phyloP scores from a whole-genome alignment of 2,329 filamentous ascomycete species.

The Aureobasidium sp. region DNA sequence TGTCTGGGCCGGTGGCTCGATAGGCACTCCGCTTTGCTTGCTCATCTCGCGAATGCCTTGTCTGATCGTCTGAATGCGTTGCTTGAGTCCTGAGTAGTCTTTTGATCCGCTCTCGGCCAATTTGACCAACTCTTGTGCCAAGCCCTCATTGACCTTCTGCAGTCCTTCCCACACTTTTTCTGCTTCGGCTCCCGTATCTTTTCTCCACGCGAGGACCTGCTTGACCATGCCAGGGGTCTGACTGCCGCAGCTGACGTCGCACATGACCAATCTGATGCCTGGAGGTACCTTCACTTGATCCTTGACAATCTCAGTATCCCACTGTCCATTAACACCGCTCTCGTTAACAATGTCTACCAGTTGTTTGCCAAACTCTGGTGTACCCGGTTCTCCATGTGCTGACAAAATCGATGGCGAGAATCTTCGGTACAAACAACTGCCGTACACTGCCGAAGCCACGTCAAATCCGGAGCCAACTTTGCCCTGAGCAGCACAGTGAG shows the following conservation, averaged over 20 bases:
- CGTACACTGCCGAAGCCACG: slow-evolving; percentile 86
- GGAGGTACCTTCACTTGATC: slow-evolving; percentile 62
- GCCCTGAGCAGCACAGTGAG: slow-evolving; percentile 92
- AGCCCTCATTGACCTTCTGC: slow-evolving; percentile 64
- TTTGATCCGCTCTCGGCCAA: slow-evolving; percentile 45
- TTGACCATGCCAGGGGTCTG: slow-evolving; percentile 96
- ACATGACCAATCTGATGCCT: slow-evolving; percentile 78
- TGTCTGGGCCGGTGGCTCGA: slow-evolving; percentile 84
- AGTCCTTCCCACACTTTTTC: slow-evolving; percentile 66
- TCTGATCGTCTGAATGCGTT: slow-evolving; percentile 46
- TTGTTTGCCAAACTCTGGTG: slow-evolving; percentile 57
- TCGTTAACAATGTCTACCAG: slow-evolving; percentile 63
- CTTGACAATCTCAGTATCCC: slow-evolving; percentile 74
- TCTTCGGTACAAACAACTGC: slow-evolving; percentile 83
- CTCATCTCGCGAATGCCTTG: slow-evolving; percentile 71
- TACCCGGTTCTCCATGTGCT: slow-evolving; percentile 58
- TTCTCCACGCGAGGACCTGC: slow-evolving; percentile 76
- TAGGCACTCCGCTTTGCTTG: slow-evolving; percentile 64
- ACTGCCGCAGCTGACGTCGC: slow-evolving; percentile 89
- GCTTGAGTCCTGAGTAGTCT: slow-evolving; percentile 47
- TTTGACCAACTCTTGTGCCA: slow-evolving; percentile 58
- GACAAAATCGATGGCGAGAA: slow-evolving; percentile 76
- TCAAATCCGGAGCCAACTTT: slow-evolving; percentile 97
- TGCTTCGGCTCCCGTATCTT: slow-evolving; percentile 56
- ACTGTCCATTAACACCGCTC: slow-evolving; percentile 43